Base-by-base conservation (phyloP, 805 yeast species). In the Metschnikowia noctiluminum region DNA sequence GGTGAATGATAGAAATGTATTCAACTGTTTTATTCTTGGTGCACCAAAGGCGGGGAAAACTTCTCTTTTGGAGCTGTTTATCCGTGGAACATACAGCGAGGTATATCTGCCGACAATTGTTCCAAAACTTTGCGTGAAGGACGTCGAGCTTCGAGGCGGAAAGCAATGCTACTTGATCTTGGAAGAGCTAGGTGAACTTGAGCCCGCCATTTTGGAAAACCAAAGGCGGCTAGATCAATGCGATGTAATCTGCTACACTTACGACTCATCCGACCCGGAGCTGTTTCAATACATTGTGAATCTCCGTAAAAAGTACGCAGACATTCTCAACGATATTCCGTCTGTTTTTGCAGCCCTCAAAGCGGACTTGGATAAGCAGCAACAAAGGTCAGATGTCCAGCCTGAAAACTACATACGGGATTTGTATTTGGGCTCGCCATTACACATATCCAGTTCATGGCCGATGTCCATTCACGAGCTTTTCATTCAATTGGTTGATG, bases 201-300 rank as follows among this genome's bases (percentile, higher is more conserved):
- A 89, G 62, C 82, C 87, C 0, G 95, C 94, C 0, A 81, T 90
- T 4, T 64, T 92, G 26, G 92, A 82, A 42, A 89, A 91, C 62
- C 76, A 75, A 35, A 63, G 70, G 13, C 76, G 89, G 44, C 64
- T 92, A 9, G 88, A 86, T 46, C 86, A 85, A 44, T 94, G 98
- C 67, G 99, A 94, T 64, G 96, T 90, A 2, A 63, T 94, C 1
- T 94, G 98, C 65, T 77, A 87, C 60, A 78, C 90, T 0, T 94
- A 94, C 65, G 99, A 94, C 63, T 89, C 97, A 0, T 85, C 97
- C 0, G 97, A 94, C 62, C 97, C 99, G 0, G 96, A 92, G 47
- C 88, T 96, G 38, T 94, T 94, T 64, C 87, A 90, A 46, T 82
- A 87, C 62, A 69, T 91, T 45, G 85, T 87, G 28, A 86, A 86